Base-by-base conservation (phyloP, 2,329 filamentous ascomycete genomes). In the Chrysoporthe cubensis region DNA sequence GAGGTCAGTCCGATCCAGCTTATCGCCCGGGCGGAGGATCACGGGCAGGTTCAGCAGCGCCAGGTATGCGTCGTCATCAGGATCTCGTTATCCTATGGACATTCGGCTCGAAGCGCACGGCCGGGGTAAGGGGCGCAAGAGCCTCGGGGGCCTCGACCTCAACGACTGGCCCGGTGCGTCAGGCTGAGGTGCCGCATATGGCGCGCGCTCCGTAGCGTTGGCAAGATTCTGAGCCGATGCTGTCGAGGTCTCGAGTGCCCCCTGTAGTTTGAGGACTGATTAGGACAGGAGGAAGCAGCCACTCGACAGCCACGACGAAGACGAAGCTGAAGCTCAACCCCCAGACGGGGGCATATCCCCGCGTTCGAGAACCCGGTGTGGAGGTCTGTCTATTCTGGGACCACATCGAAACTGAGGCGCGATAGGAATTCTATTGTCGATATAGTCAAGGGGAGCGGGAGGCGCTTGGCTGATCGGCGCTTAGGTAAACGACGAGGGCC, bases 201-300 rank as follows among this genome's bases (percentile, higher is more conserved):
- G 66, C 62, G 66, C 66, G 66, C 66, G 66, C 66, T 61, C 56
- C 46, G 34, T 26, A 43, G 62, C 48, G 32, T 43, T 50, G 57
- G 46, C 66, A 58, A 50, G 40, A 32, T 18, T 37, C 32, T 65
- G 63, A 52, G 63, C 58, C 54, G 50, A 34, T 34, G 34, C 18
- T 21, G 21, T 18, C 61, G 16, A 32, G 40, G n/a, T 7, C 34
- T 26, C n/a, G n/a, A 64, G 44, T 26, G 56, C 60, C 43, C 26
- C 54, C 16, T 54, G 62, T 21, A 60, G 26, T n/a, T 21, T 7
- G 50, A 37, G 21, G 18, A 14, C n/a, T n/a, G 42, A 34, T 9
- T n/a, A 37, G n/a, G 40, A 18, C 16, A 14, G 7, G 43, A 56
- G 16, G n/a, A 21, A 7, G 13, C 37, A 40, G 32, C 64, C 61